Evolutionary conservation across 805 yeast genomes (phyloP).

Genomic region (Ogataea glucozyma): DNA sequence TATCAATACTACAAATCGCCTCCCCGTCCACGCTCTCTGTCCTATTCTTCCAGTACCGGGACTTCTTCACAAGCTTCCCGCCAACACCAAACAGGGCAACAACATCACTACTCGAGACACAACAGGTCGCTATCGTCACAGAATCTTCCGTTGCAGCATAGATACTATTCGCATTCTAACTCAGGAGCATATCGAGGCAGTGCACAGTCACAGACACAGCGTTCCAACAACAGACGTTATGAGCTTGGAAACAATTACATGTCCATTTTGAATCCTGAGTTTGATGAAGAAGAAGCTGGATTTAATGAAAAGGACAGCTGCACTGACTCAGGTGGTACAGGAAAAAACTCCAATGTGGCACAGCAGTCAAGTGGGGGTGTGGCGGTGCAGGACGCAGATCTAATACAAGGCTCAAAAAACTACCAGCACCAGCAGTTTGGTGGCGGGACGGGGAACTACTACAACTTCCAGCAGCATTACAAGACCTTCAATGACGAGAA

Average conservation of each 20-base stretch:
- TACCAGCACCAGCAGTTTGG: not conserved
- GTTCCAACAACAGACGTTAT: constrained; percentile 8
- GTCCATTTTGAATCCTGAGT: constrained; percentile 28
- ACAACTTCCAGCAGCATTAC: not conserved
- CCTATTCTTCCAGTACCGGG: constrained; percentile 8
- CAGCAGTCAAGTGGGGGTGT: not conserved
- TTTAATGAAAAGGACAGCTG: not conserved
- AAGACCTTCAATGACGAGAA: constrained; percentile 7
- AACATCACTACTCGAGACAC: constrained; percentile 2
- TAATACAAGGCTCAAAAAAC: not conserved
- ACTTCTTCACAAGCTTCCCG: constrained; percentile 8
- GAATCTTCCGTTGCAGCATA: constrained; percentile 1
- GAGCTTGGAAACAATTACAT: constrained; percentile 31
- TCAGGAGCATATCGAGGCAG: not conserved
- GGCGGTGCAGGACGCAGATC: constrained; percentile 1
- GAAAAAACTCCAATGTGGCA: not conserved
- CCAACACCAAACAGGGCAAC: constrained; percentile 10
- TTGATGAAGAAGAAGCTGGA: constrained; percentile 16
- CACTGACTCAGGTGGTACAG: not conserved
- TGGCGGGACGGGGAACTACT: not conserved
- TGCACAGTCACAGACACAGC: not conserved
- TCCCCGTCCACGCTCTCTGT: constrained; percentile 9
- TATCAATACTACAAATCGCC: constrained; percentile 11
- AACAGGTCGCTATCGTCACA: constrained; percentile 9
- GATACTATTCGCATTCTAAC: not conserved